Percentiles rank a stretch among this genome's conserved stretches.
Evolutionary conservation across 441 rosid species (phyloP).

Genomic region (Omphalea diandra): DNA sequence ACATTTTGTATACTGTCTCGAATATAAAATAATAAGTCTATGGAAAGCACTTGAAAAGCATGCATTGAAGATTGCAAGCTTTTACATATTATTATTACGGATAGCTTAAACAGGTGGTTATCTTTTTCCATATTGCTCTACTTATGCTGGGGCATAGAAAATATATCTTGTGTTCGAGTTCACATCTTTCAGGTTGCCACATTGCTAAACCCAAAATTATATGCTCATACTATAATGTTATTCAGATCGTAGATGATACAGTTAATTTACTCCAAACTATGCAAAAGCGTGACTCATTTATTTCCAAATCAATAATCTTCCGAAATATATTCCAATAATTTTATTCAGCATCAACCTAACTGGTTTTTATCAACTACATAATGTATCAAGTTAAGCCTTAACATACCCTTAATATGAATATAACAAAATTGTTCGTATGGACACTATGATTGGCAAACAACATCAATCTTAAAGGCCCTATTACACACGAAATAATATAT

Average conservation of each 20-base stretch:
- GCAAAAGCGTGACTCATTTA: background rate
- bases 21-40: background rate
- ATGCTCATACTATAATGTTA: background rate
- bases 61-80: background rate
- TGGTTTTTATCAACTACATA: background rate
- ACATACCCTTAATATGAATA: background rate
- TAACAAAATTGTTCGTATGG: background rate
- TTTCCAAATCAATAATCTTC: background rate
- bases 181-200: background rate
- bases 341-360: background rate
- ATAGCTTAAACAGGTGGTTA: background rate
- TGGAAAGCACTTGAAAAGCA: background rate
- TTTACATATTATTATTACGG: background rate
- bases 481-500: background rate
- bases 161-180: background rate
- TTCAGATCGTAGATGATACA: background rate
- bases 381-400: background rate
- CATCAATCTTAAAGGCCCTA: constrained; percentile 1
- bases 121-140: background rate
- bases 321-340: background rate
- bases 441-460: background rate
- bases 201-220: background rate
- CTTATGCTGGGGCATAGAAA: background rate
- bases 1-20: background rate
- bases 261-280: background rate